Evolutionary conservation across 768 basidiomycete species (phyloP).

Genomic region (Leccinum pellstonianum): DNA sequence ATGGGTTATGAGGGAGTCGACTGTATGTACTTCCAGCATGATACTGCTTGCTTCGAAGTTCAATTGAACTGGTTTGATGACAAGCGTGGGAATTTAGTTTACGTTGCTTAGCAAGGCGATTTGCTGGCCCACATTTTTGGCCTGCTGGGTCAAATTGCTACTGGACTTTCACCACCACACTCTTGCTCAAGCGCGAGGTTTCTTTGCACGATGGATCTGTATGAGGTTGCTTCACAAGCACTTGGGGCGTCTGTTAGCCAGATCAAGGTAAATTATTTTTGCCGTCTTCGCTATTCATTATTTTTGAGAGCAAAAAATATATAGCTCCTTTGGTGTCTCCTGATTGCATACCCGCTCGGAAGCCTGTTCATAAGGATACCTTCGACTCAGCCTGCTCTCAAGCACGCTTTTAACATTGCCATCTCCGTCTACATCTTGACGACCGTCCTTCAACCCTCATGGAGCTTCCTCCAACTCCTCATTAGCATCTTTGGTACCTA

Average conservation of each 20-base stretch:
- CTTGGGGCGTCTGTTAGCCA: constrained; percentile 82
- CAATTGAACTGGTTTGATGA: background rate
- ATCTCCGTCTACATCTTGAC: constrained; percentile 78
- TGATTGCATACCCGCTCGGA: constrained; percentile 90
- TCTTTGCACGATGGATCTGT: constrained; percentile 47
- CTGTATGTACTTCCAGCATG: background rate
- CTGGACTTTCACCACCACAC: background rate
- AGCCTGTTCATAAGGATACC: constrained; percentile 86
- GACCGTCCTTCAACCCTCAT: constrained; percentile 67
- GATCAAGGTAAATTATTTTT: constrained; percentile 56
- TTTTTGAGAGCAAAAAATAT: background rate
- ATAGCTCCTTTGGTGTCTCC: constrained; percentile 83
- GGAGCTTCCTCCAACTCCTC: constrained; percentile 74
- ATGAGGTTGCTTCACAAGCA: constrained; percentile 55
- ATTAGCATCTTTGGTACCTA: constrained; percentile 75
- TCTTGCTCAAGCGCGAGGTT: constrained; percentile 2
- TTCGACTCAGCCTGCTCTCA: constrained; percentile 56
- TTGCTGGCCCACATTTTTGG: constrained; percentile 3
- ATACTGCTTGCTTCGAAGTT: background rate
- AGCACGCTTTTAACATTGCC: constrained; percentile 78
- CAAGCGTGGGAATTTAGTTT: constrained; percentile 9
- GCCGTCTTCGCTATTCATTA: background rate
- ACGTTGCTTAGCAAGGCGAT: background rate
- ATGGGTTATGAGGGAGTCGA: no score
- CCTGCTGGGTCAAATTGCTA: background rate